A percentile compares a stretch with the other conserved stretches of the same genome.
These are phyloP conservation scores for Penicillium crustosum DNA, from an alignment of 2,329 filamentous ascomycete genomes.

Conservation along the genomic window DNA sequence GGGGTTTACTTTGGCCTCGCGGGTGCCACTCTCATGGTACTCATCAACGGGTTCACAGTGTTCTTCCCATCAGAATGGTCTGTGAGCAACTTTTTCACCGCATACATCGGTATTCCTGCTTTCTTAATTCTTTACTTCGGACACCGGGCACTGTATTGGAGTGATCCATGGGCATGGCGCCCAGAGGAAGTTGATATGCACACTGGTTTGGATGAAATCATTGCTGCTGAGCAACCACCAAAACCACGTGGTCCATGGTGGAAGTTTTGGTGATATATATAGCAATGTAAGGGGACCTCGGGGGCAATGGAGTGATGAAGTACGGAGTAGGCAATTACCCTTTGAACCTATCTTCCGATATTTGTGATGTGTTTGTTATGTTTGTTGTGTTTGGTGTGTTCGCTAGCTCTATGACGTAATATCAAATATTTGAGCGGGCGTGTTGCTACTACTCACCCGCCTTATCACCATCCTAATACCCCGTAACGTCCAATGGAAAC, in stretches of 20 bases:
- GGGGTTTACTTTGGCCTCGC: slow-evolving; percentile 62
- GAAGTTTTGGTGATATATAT: slow-evolving; percentile 25
- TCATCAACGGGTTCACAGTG: slow-evolving; percentile 74
- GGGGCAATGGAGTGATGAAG: too few species aligned
- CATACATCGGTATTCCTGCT: slow-evolving; percentile 65
- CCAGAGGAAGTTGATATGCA: slow-evolving; percentile 54
- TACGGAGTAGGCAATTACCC: too few species aligned
- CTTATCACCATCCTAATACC: slow-evolving; percentile 2
- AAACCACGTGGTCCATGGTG: slow-evolving; percentile 34
- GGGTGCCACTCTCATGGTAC: slow-evolving; percentile 56
- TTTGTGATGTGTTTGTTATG: too few species aligned
- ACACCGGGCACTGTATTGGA: slow-evolving; percentile 49
- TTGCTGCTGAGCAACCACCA: slow-evolving; percentile 46
- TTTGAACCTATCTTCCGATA: too few species aligned
- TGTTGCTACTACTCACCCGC: not conserved
- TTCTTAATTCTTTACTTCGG: slow-evolving; percentile 57
- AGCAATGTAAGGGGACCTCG: too few species aligned
- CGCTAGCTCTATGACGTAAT: too few species aligned
- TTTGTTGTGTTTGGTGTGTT: too few species aligned
- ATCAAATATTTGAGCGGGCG: not conserved
- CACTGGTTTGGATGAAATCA: slow-evolving; percentile 54
- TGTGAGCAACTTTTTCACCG: slow-evolving; percentile 62
- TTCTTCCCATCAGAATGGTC: slow-evolving; percentile 69
- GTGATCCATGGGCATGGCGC: slow-evolving; percentile 53
- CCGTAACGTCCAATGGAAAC: not conserved